phyloP scores from a whole-genome alignment of 768 basidiomycete species.

The Hericium erinaceus region DNA sequence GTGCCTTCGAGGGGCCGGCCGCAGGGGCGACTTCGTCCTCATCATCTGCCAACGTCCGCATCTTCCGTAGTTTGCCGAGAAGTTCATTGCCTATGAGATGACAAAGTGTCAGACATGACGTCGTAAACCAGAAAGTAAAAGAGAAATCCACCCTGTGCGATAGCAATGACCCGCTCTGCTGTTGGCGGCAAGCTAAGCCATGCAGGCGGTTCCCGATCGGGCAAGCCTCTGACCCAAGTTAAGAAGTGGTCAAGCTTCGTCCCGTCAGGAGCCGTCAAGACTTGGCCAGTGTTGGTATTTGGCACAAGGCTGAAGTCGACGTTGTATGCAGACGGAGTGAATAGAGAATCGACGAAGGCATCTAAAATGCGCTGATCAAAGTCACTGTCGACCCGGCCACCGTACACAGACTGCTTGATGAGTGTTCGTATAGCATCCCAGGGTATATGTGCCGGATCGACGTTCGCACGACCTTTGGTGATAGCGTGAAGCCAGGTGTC shows the following conservation, averaged over 20 bases:
- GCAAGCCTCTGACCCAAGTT: constrained; percentile 79
- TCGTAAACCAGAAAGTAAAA: neutral
- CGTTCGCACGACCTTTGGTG: constrained; percentile 83
- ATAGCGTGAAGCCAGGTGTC: constrained; percentile 78
- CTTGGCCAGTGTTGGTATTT: constrained; percentile 41
- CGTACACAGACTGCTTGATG: constrained; percentile 94
- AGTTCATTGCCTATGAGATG: constrained; percentile 58
- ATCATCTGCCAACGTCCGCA: constrained; percentile 83
- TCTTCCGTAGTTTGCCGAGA: constrained; percentile 82
- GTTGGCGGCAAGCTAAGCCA: constrained; percentile 92
- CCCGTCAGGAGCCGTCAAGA: constrained; percentile 77
- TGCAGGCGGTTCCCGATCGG: constrained; percentile 88
- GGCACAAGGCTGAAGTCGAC: constrained; percentile 87
- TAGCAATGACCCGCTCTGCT: constrained; percentile 86
- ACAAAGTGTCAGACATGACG: constrained; percentile 4
- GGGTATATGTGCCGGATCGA: constrained; percentile 86
- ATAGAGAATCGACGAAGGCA: constrained; percentile 85
- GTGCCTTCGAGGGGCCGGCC: constrained; percentile 50
- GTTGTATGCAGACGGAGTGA: constrained; percentile 84
- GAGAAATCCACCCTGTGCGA: constrained; percentile 65
- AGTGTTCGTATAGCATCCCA: constrained; percentile 93
- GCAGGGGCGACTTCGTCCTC: constrained; percentile 53
- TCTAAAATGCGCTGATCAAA: constrained; percentile 91
- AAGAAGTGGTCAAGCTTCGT: constrained; percentile 89
- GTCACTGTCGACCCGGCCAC: constrained; percentile 88